Evolutionary conservation across 2,329 filamentous ascomycete genomes (phyloP), one percentile per base, ranked within the genome.

Genomic region (Alternaria viburni): DNA sequence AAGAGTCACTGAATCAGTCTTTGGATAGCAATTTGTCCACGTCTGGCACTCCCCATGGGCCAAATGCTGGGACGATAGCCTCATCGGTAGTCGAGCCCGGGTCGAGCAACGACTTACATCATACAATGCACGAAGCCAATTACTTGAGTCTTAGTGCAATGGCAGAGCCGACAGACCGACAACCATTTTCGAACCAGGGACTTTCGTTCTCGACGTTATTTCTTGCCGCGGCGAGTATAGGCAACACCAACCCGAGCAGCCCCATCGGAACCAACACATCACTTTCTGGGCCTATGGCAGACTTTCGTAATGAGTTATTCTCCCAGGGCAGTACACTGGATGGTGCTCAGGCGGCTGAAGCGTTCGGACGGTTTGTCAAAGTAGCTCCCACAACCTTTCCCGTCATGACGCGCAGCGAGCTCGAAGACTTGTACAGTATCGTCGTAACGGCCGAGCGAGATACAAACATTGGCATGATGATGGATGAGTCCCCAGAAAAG

Each of bases 81-180:
- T n/a, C 13, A 36, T 15, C 32, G 32, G 32, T n/a, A 9, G 5
- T 6, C 26, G n/a, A 46, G 25, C n/a, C 28, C 8, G 26, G 23
- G 23, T 13, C 12, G n/a, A 32, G 17, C 9, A 28, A 63, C 28
- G 55, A 59, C 26, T 23, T 65, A 17, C 63, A 65, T 9, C 51
- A 63, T 44, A 51, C 64, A 6, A 66, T 66, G 61, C 60, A 66
- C 12, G 64, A 64, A 32, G 64, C 64, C 10, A 60, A 55, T 9
- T 66, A 66, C 41, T 54, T 65, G n/a, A 63, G 59, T 44, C 57
- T 68, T n/a, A 49, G 59, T 21, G 65, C 65, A 15, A 68, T 68
- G 65, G 65, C 65, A 7, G 62, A 68, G 28, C 59, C 54, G 17
- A 65, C 65, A 8, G 65, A 68, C 30, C 51, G 44, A 6, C 54